phyloP scores from a whole-genome alignment of 805 yeast species.

The Ogataea parapolymorpha region DNA sequence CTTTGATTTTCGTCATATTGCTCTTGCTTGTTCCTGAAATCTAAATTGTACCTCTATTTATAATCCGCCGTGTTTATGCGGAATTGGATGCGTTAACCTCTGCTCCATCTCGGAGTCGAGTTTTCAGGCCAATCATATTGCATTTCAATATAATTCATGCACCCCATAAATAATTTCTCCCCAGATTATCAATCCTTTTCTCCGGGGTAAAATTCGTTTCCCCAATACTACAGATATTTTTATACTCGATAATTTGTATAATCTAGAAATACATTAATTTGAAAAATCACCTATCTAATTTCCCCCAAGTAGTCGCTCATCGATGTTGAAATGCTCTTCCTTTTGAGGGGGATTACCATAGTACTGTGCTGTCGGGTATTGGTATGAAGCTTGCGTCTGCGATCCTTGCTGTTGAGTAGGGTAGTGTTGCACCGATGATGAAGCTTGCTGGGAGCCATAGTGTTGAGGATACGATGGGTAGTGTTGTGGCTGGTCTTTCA shows the following conservation, averaged over 20 bases:
- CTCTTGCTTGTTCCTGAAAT: constrained; percentile 3
- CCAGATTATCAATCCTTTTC: constrained; percentile 7
- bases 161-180: not conserved
- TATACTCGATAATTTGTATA: too few relatives aligned
- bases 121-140: not conserved
- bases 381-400: constrained; percentile 10
- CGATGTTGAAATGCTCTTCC: constrained; percentile 29
- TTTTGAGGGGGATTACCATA: constrained; percentile 11
- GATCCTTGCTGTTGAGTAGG: constrained; percentile 6
- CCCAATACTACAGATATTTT: too few relatives aligned
- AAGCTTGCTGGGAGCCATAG: constrained; percentile 10
- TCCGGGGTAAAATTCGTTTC: constrained; percentile 5
- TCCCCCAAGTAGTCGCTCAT: constrained; percentile 27
- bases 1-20: constrained; percentile 58
- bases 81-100: not conserved
- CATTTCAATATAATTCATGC: not conserved
- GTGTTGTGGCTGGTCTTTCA: constrained; percentile 19
- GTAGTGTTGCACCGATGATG: constrained; percentile 11
- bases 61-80: not conserved
- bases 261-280: not conserved
- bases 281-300: constrained; percentile 7
- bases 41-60: not conserved
- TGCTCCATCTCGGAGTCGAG: constrained; percentile 4
- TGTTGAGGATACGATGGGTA: constrained; percentile 11
- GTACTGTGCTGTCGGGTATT: constrained; percentile 11